Conservation (phyloP, 2,329 filamentous ascomycete species). For the Xylariomycetidae sp. region DNA sequence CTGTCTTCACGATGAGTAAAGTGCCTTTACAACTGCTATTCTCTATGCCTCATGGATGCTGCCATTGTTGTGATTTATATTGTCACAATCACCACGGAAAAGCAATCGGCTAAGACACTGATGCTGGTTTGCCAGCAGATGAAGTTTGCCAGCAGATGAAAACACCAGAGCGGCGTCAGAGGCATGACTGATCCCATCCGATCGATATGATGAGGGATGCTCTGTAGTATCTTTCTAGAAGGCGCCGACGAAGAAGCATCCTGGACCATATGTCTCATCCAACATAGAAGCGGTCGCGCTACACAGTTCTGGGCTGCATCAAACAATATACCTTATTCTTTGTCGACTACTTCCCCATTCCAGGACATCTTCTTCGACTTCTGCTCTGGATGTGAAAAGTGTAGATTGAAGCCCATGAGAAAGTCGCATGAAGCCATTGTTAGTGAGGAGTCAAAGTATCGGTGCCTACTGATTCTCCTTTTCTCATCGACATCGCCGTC, state of each 20-base stretch:
- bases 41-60: too few relatives aligned
- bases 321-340: slow-evolving; percentile 26
- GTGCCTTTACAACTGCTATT: too few relatives aligned
- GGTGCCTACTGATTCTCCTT: slow-evolving; percentile 50
- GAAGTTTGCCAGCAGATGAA: too few relatives aligned
- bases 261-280: slow-evolving; percentile 31
- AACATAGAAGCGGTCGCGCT: slow-evolving; percentile 27
- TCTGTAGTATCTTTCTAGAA: slow-evolving; percentile 68
- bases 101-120: too few relatives aligned
- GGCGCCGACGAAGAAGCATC: slow-evolving; percentile 65
- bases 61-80: too few relatives aligned
- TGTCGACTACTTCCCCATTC: slow-evolving; percentile 29
- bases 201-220: too few relatives aligned
- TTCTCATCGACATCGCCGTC: slow-evolving; percentile 48
- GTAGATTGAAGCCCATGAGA: slow-evolving; percentile 32
- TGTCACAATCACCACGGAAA: too few relatives aligned
- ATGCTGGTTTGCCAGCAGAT: too few relatives aligned
- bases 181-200: too few relatives aligned
- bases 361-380: slow-evolving; percentile 26
- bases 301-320: slow-evolving; percentile 35
- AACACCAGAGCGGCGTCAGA: too few relatives aligned
- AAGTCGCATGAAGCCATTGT: slow-evolving; percentile 2
- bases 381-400: slow-evolving; percentile 28
- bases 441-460: neutral
- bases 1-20: too few relatives aligned